phyloP scores from a whole-genome alignment of 768 basidiomycete genomes.

The Leccinellum luteum region DNA sequence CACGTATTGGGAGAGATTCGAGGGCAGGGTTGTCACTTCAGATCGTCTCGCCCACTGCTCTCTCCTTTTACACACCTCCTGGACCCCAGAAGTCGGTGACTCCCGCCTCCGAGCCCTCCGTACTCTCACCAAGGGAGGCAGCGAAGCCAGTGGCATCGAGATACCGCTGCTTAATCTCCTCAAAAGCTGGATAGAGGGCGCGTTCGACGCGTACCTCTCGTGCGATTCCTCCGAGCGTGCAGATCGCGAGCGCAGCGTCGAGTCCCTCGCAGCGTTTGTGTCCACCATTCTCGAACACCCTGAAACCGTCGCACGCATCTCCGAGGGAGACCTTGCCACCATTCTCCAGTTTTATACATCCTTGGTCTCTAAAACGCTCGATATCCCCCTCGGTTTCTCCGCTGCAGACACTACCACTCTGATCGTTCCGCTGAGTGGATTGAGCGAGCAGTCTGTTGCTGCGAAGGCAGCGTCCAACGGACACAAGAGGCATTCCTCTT shows the following conservation, averaged over 20 bases:
- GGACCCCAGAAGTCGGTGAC: conserved; percentile 72
- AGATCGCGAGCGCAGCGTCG: conserved; percentile 65
- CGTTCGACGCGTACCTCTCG: conserved; percentile 50
- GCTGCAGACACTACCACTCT: conserved; percentile 13
- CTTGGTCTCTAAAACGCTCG: conserved; percentile 54
- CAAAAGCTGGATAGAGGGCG: conserved; percentile 63
- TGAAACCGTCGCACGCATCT: conserved; percentile 57
- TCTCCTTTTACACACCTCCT: conserved; percentile 52
- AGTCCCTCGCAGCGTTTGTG: conserved; percentile 58
- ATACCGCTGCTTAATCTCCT: conserved; percentile 51
- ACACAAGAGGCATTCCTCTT: conserved; percentile 63
- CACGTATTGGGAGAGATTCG: conserved; percentile 63
- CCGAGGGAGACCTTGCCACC: conserved; percentile 54
- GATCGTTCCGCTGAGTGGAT: conserved; percentile 31
- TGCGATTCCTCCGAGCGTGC: conserved; percentile 39
- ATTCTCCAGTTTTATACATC: conserved; percentile 59
- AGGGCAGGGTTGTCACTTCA: conserved; percentile 45
- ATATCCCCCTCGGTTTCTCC: conserved; percentile 25
- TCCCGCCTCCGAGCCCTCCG: conserved; percentile 64
- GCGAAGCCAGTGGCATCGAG: conserved; percentile 66
- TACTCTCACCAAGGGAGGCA: conserved; percentile 59
- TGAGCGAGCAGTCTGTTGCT: conserved; percentile 28
- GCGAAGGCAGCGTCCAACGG: conserved; percentile 26
- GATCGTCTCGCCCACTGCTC: conserved; percentile 66
- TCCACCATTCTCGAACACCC: conserved; percentile 46